These are phyloP conservation scores for Trichoderma lentiforme DNA, from an alignment of 2,329 filamentous ascomycete genomes.

Conservation along the genomic window DNA sequence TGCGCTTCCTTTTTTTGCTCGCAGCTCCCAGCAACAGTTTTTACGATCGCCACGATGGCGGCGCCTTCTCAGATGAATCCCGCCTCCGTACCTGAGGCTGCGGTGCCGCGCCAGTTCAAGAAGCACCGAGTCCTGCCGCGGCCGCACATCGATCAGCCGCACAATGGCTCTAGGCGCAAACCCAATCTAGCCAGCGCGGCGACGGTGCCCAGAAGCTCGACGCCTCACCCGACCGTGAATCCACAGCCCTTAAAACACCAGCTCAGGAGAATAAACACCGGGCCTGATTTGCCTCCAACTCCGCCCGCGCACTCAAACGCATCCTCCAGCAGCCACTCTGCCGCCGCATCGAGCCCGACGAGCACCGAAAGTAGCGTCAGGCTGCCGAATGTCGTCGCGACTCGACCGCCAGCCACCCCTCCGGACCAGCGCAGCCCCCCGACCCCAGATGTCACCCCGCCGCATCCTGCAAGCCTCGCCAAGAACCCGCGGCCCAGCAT, in stretches of 20 bases:
- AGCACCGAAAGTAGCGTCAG: conserved; percentile 37
- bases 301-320: conserved; percentile 59
- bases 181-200: conserved; percentile 31
- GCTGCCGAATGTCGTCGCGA: conserved; percentile 38
- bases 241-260: conserved; percentile 42
- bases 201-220: conserved; percentile 24
- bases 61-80: background rate
- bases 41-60: conserved; percentile 18
- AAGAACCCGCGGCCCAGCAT: conserved; percentile 43
- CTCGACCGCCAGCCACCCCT: conserved; percentile 54
- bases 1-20: conserved; percentile 24
- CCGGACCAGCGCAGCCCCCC: conserved; percentile 65
- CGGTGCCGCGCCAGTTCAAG: conserved; percentile 39
- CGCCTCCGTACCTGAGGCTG: background rate
- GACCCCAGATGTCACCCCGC: conserved; percentile 73
- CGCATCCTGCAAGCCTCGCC: conserved; percentile 48
- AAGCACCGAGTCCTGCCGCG: conserved; percentile 45
- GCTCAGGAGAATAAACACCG: conserved; percentile 40
- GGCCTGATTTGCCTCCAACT: conserved; percentile 57
- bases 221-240: conserved; percentile 36
- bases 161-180: conserved; percentile 27
- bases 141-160: conserved; percentile 29
- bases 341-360: conserved; percentile 41
- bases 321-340: conserved; percentile 51
- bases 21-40: conserved; percentile 21